A percentile compares a stretch with the other conserved stretches of the same genome.
These are phyloP conservation scores for Phaeotremella skinneri DNA, from an alignment of 768 basidiomycete genomes.

Conservation along the genomic window DNA sequence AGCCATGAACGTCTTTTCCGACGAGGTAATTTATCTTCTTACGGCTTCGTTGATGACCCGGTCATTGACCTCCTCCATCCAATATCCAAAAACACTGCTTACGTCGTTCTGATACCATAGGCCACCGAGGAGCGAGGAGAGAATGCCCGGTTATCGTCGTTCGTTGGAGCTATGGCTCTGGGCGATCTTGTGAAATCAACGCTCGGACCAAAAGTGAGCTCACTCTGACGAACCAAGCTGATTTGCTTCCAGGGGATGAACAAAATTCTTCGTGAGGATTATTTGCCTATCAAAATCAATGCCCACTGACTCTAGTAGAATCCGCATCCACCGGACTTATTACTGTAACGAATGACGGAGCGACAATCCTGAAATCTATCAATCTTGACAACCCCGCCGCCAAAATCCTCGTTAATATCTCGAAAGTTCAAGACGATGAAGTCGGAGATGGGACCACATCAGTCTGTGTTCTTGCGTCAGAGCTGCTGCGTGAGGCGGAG, in stretches of 20 bases:
- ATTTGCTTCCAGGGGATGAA: slow-evolving; percentile 71
- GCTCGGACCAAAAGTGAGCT: slow-evolving; percentile 74
- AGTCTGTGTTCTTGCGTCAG: slow-evolving; percentile 84
- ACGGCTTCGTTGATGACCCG: background rate
- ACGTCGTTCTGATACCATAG: slow-evolving; percentile 27
- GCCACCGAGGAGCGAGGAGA: slow-evolving; percentile 84
- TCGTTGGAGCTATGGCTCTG: slow-evolving; percentile 93
- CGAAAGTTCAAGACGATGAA: slow-evolving; percentile 99
- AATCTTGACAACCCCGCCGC: slow-evolving; percentile 97
- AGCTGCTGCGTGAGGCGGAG: slow-evolving; percentile 90
- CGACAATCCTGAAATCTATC: slow-evolving; percentile 95
- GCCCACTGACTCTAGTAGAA: slow-evolving; percentile 35
- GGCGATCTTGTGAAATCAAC: slow-evolving; percentile 99
- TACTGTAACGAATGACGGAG: slow-evolving; percentile 97
- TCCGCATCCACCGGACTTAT: slow-evolving; percentile 77
- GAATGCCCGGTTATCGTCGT: slow-evolving; percentile 95
- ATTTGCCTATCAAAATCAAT: background rate
- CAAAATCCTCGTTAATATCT: slow-evolving; percentile 99
- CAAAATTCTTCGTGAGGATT: slow-evolving; percentile 75
- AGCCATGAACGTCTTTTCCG: slow-evolving; percentile 30
- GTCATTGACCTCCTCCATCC: background rate
- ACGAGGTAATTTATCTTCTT: slow-evolving; percentile 11
- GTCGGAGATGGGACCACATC: slow-evolving; percentile 74
- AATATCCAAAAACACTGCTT: background rate
- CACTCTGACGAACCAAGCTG: background rate